A percentile compares a stretch with the other conserved stretches of the same genome.
Evolutionary conservation across 441 rosid species (phyloP).

Genomic region (Jatropha multifida): DNA sequence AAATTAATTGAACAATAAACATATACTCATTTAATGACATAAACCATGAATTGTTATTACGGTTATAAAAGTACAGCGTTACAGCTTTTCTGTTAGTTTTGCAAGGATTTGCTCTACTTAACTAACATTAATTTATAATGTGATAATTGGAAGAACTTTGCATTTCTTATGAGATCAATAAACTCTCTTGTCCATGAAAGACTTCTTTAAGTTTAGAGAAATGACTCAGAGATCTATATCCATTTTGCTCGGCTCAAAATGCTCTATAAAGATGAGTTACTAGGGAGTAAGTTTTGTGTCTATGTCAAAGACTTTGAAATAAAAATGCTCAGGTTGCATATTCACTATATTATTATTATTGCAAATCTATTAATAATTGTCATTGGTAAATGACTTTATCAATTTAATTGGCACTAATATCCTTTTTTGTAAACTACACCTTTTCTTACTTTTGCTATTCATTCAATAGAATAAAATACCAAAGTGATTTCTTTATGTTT

Average conservation of each 20-base stretch:
- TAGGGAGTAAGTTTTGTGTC: constrained; percentile 61
- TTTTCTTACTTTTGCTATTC: neutral
- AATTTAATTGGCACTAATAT: no score
- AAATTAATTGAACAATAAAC: neutral
- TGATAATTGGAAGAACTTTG: constrained; percentile 51
- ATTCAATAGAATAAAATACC: neutral
- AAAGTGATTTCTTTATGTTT: neutral
- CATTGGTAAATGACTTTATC: no score
- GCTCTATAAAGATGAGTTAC: constrained; percentile 50
- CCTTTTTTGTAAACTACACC: neutral
- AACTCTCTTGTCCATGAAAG: constrained; percentile 58
- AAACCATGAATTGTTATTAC: neutral
- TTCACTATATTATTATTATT: constrained; percentile 44
- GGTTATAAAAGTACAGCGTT: neutral
- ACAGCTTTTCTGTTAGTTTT: neutral
- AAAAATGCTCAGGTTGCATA: constrained; percentile 61
- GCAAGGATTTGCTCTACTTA: neutral
- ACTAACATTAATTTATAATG: neutral
- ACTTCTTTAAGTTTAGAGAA: constrained; percentile 47
- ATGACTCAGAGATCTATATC: constrained; percentile 51
- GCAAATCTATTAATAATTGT: constrained; percentile 44
- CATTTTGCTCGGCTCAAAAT: constrained; percentile 48
- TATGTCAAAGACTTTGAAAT: constrained; percentile 73
- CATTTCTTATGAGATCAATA: constrained; percentile 55
- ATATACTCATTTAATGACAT: neutral